Conservation (phyloP, 192 early-diverging fungal genomes). For the Phycomyces nitens region DNA sequence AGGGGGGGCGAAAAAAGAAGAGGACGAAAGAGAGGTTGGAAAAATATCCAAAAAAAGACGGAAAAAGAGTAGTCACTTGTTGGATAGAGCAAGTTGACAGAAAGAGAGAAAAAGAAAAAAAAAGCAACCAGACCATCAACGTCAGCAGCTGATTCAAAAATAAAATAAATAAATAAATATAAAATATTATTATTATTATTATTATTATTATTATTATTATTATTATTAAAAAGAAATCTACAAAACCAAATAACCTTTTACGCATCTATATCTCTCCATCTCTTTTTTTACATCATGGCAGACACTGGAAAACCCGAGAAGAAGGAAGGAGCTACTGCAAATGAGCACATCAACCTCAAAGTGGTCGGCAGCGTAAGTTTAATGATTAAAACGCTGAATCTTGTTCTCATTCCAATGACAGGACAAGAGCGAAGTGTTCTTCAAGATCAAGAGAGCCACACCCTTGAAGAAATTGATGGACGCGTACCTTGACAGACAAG, state of each 20-base stretch:
- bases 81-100: not conserved
- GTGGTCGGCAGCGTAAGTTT: conserved; percentile 82
- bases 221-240: not conserved
- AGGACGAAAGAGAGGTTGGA: not conserved
- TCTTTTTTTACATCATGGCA: conserved; percentile 15
- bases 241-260: too few relatives aligned
- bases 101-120: not conserved
- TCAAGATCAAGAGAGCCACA: conserved; percentile 95
- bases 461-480: conserved; percentile 92
- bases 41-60: not conserved
- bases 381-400: not conserved
- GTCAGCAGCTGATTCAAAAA: conserved; percentile 2
- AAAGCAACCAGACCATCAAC: not conserved
- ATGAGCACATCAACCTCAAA: conserved; percentile 89
- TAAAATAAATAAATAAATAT: not conserved
- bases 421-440: conserved; percentile 81
- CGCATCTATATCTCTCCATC: not conserved
- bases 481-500: conserved; percentile 86
- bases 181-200: too few relatives aligned
- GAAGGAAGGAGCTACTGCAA: conserved; percentile 38
- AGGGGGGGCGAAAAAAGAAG: not conserved
- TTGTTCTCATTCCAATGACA: conserved; percentile 18
- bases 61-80: not conserved
- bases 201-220: too few relatives aligned
- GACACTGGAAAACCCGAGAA: conserved; percentile 33